Base-by-base conservation (phyloP, 1,139 yeast genomes). In the Hansenula sp. region DNA sequence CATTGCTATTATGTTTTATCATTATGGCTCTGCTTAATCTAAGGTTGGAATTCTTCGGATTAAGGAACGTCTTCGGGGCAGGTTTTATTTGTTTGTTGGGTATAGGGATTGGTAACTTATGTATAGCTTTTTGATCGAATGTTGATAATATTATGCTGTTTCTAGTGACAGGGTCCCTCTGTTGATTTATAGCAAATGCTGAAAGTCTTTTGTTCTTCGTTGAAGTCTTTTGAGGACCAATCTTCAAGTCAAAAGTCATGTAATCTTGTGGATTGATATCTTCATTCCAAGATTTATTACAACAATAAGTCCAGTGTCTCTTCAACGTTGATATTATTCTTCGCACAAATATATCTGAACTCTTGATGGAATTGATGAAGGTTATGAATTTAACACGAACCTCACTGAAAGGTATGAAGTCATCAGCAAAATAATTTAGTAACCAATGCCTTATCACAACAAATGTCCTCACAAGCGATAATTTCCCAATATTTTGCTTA, bases 401-500 rank as follows among this genome's bases (percentile, higher is more conserved):
- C 19, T 62, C 57, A 4, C 54, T 54, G 49, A 79, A 71, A 12
- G 71, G 57, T 38, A 79, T 67, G 57, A 84, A 85, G 58, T 85
- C 93, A 54, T 84, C 88, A 37, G 76, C 70, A 54, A 83, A 85
- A 59, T 84, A 84, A 60, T 85, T 91, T 48, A 87, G 66, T 29
- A 93, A 66, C 96, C 98, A 93, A 64, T 89, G 96, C 56, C 98
- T 76, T 40, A 93, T 58, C 31, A 87, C 83, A 33, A 89, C 96
- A 68, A 91, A 93, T 0, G 95, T 84, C 53, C 98, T 74, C 33
- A 91, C 76, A n/a, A 88, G 68, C 1, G 85, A 84, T 41, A 85
- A 70, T 51, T 83, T 77, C 5, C 94, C 95, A 10, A 76, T 60
- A 47, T 70, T 75, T n/a, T 65, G 61, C 36, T 67, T 66, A 19